Conservation (phyloP, 768 basidiomycete species). For the Kwoniella bestiolae region DNA sequence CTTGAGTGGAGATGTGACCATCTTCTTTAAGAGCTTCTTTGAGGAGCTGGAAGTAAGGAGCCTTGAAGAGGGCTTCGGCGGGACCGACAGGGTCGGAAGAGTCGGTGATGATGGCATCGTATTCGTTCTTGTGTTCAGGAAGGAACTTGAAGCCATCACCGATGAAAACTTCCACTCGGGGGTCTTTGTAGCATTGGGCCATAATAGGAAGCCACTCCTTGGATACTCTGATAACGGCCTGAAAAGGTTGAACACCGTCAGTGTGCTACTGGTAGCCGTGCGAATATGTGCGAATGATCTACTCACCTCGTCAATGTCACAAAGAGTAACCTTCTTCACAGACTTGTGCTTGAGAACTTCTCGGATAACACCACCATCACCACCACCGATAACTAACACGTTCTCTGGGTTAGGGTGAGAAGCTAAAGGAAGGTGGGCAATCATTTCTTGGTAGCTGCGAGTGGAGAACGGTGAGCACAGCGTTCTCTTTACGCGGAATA, state of each 20-base stretch:
- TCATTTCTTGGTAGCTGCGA: slow-evolving; percentile 95
- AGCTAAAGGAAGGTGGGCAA: slow-evolving; percentile 92
- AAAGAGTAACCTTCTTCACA: slow-evolving; percentile 89
- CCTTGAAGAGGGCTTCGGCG: slow-evolving; percentile 89
- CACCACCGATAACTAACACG: slow-evolving; percentile 96
- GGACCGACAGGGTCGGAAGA: slow-evolving; percentile 98
- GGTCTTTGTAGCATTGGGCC: slow-evolving; percentile 77
- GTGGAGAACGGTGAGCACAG: not conserved
- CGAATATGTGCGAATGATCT: not conserved
- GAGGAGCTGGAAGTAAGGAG: slow-evolving; percentile 94
- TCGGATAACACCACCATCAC: slow-evolving; percentile 96
- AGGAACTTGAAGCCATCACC: slow-evolving; percentile 98
- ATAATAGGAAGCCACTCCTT: slow-evolving; percentile 93
- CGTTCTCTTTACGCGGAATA: not conserved
- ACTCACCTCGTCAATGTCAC: slow-evolving; percentile 92
- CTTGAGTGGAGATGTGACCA: slow-evolving; percentile 93
- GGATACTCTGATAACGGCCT: slow-evolving; percentile 94
- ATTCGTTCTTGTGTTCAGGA: slow-evolving; percentile 77
- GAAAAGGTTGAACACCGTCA: not conserved
- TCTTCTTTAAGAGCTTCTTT: slow-evolving; percentile 86
- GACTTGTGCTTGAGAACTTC: slow-evolving; percentile 92
- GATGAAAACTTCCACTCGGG: slow-evolving; percentile 77
- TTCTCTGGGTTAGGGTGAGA: slow-evolving; percentile 95
- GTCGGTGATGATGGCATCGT: slow-evolving; percentile 98
- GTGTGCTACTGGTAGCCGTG: not conserved